Base-by-base conservation (phyloP, 163 green algal genomes). In the Chlamydomonas reinhardtii region DNA sequence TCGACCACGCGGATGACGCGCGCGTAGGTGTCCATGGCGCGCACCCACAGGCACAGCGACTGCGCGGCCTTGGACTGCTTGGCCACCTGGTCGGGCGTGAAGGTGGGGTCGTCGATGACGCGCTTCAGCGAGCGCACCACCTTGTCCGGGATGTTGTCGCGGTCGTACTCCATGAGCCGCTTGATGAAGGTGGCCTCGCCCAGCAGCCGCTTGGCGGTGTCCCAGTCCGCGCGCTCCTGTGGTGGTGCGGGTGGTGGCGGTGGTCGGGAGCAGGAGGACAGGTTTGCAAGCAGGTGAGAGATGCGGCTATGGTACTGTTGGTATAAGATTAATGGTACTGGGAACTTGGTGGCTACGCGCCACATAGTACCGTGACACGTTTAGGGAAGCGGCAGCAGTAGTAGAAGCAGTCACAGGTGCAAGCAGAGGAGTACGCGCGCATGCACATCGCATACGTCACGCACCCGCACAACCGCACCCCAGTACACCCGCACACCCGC, bases 11-110 rank as follows among this genome's bases (percentile, higher is more conserved):
- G 74, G 16, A 86, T 72, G 27, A 86, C 79, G 19, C 69, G 48
- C 19, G 86, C 90, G 73, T 95, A 96, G 8, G 92, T 95, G 85
- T 98, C 95, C 94, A 98, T 98, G 73, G 95, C 94, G 20, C 93
- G 90, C 69, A 92, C 91, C 96, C 96, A 98, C 89, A 98, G 94
- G 91, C 96, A 98, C 81, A 98, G 93, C 22, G 83, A 94, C 91
- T 94, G 94, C 29, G 96, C 94, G 2, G 96, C 96, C 72, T 95
- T 94, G 84, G 83, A 94, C 87, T 97, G 94, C 89, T 96, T 96
- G 73, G 92, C 95, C 8, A 98, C 96, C 74, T 93, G 91, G 39
- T 98, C 96, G 37, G 95, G 93, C 0, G 92, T 96, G 92, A 96
- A 98, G 9, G 86, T 78, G n/a, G 94, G 93, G 87, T 96, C 90